Percentiles rank a stretch among this genome's conserved stretches.
Conservation (phyloP, 805 yeast species). For the Wickerhamomyces alni region DNA sequence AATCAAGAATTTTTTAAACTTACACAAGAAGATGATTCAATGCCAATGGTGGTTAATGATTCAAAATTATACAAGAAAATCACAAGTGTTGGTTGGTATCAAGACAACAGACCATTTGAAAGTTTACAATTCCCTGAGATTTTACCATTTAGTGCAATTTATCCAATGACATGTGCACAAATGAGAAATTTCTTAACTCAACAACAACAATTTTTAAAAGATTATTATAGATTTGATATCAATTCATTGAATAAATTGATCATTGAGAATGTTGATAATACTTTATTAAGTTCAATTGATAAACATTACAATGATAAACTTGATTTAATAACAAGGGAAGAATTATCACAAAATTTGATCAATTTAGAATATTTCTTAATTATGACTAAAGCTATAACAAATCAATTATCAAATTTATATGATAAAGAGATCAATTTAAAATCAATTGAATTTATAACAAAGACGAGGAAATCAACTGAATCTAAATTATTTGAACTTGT, state of each 20-base stretch:
- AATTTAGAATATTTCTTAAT: constrained; percentile 81
- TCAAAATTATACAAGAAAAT: constrained; percentile 55
- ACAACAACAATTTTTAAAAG: constrained; percentile 58
- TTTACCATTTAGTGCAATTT: constrained; percentile 83
- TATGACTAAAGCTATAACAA: constrained; percentile 61
- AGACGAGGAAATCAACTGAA: constrained; percentile 68
- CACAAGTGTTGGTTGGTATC: constrained; percentile 64
- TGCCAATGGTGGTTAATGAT: constrained; percentile 73
- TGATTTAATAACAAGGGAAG: constrained; percentile 76
- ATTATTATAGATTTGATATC: constrained; percentile 57
- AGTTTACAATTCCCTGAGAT: constrained; percentile 44
- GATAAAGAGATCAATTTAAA: constrained; percentile 37
- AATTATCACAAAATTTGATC: constrained; percentile 80
- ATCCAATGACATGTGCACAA: constrained; percentile 80
- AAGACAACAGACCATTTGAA: constrained; percentile 39
- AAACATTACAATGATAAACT: constrained; percentile 54
- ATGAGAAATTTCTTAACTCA: constrained; percentile 59
- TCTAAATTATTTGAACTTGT: constrained; percentile 75
- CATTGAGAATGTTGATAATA: constrained; percentile 55
- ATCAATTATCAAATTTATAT: constrained; percentile 28
- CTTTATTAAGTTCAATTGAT: constrained; percentile 65
- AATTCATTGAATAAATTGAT: constrained; percentile 55
- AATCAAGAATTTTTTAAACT: constrained; percentile 52
- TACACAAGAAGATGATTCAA: constrained; percentile 76
- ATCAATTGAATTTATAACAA: constrained; percentile 49